Percentiles rank a stretch among this genome's conserved stretches.
Evolutionary conservation across 306 rosid species (phyloP).

Genomic region (Phaseolus lunatus): DNA sequence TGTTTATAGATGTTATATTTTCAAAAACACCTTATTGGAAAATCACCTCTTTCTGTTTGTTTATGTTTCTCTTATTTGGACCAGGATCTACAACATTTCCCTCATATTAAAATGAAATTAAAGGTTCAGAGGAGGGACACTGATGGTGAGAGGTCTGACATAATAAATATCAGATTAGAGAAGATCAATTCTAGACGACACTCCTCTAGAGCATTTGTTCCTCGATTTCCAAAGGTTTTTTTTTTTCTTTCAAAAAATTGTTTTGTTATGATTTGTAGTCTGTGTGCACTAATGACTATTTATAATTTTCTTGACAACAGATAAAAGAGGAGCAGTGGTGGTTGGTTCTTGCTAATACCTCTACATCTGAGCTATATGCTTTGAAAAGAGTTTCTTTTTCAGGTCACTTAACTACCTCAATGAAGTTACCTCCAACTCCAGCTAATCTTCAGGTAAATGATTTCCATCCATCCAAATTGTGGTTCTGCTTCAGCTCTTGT

Average conservation of each 20-base stretch:
- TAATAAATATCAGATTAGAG: constrained; percentile 75
- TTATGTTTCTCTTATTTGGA: constrained; percentile 22
- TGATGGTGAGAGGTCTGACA: constrained; percentile 49
- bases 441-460: constrained; percentile 62
- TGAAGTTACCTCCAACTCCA: constrained; percentile 71
- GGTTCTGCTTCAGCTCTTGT: constrained; percentile 25
- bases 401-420: constrained; percentile 73
- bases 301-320: constrained; percentile 49
- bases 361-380: constrained; percentile 76
- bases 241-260: not conserved
- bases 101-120: constrained; percentile 68
- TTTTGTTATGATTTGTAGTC: constrained; percentile 33
- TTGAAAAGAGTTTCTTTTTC: constrained; percentile 83
- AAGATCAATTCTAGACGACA: constrained; percentile 69
- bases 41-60: constrained; percentile 34
- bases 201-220: constrained; percentile 77
- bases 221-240: constrained; percentile 89
- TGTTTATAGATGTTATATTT: not conserved
- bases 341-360: constrained; percentile 87
- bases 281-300: constrained; percentile 14
- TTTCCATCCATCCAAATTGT: constrained; percentile 21
- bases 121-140: constrained; percentile 61
- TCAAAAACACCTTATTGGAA: constrained; percentile 1
- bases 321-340: constrained; percentile 98
- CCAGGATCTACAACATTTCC: constrained; percentile 88